Conservation (phyloP, 768 basidiomycete species). For the Rhodotorula taiwanensis region DNA sequence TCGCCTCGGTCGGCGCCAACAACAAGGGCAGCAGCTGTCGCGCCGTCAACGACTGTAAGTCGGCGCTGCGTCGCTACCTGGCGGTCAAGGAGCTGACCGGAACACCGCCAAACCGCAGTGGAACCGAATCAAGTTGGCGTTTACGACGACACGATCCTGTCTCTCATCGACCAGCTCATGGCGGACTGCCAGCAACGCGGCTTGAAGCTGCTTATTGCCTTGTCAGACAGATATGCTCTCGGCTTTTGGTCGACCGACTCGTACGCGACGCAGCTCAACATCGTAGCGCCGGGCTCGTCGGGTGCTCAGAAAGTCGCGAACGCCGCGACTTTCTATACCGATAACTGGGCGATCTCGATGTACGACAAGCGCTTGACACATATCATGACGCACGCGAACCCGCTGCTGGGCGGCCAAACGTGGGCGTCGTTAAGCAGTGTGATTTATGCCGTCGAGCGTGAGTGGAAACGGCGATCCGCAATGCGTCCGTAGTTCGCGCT, state of each 20-base stretch:
- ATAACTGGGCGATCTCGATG: constrained; percentile 16
- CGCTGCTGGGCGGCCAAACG: constrained; percentile 29
- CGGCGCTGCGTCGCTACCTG: not conserved
- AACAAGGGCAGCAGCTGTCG: constrained; percentile 38
- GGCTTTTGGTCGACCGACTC: constrained; percentile 42
- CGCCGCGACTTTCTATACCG: constrained; percentile 39
- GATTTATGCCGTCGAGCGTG: constrained; percentile 38
- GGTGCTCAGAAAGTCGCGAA: constrained; percentile 37
- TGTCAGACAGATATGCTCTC: constrained; percentile 42
- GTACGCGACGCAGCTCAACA: constrained; percentile 39
- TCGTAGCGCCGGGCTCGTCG: constrained; percentile 25
- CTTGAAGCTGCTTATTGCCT: constrained; percentile 41
- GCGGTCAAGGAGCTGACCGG: no score
- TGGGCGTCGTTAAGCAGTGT: constrained; percentile 40
- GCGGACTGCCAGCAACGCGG: constrained; percentile 33
- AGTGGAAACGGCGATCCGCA: not conserved
- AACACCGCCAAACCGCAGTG: constrained; percentile 7
- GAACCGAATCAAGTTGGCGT: constrained; percentile 36
- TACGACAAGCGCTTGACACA: constrained; percentile 39
- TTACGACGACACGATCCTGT: constrained; percentile 43
- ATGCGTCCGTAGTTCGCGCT: not conserved
- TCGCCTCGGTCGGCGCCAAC: constrained; percentile 28
- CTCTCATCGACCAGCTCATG: constrained; percentile 42
- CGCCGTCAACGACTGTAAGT: constrained; percentile 29
- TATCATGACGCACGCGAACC: constrained; percentile 39